Conservation (phyloP, 768 basidiomycete species). For the Myochromella boudieri region DNA sequence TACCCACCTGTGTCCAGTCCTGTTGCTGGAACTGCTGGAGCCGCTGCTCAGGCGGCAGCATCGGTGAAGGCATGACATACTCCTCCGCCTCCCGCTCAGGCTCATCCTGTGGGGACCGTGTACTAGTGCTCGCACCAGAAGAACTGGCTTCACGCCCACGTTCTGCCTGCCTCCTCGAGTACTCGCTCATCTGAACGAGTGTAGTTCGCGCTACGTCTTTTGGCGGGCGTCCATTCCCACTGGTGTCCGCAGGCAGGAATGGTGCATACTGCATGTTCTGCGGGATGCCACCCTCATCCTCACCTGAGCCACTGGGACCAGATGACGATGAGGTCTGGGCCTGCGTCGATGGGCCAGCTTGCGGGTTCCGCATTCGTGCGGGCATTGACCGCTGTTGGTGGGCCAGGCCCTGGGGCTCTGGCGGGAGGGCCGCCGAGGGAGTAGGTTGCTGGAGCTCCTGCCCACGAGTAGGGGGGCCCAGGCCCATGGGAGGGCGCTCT, state of each 20-base stretch:
- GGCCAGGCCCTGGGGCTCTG: too few species aligned
- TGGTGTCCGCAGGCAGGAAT: slow-evolving; percentile 48
- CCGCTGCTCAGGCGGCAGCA: not conserved
- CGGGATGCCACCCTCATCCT: too few species aligned
- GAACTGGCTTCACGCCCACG: slow-evolving; percentile 7
- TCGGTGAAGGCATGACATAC: slow-evolving; percentile 21
- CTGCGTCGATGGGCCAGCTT: too few species aligned
- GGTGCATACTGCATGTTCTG: slow-evolving; percentile 24
- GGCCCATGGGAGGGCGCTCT: not conserved
- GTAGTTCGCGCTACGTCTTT: slow-evolving; percentile 60
- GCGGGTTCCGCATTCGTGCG: too few species aligned
- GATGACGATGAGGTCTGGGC: too few species aligned
- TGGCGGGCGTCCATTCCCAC: slow-evolving; percentile 26
- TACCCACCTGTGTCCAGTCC: slow-evolving; percentile 1
- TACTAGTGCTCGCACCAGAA: not conserved
- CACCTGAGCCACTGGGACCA: too few species aligned
- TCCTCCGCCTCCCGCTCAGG: slow-evolving; percentile 15
- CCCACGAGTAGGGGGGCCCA: too few species aligned
- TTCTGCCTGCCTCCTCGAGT: slow-evolving; percentile 58
- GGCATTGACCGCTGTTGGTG: too few species aligned
- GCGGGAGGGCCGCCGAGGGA: too few species aligned
- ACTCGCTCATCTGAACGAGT: slow-evolving; percentile 77
- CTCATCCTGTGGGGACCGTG: not conserved
- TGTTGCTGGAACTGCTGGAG: slow-evolving; percentile 2
- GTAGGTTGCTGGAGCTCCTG: too few species aligned